Conservation (phyloP, 345 rosid species). For the Luvunga scandens region DNA sequence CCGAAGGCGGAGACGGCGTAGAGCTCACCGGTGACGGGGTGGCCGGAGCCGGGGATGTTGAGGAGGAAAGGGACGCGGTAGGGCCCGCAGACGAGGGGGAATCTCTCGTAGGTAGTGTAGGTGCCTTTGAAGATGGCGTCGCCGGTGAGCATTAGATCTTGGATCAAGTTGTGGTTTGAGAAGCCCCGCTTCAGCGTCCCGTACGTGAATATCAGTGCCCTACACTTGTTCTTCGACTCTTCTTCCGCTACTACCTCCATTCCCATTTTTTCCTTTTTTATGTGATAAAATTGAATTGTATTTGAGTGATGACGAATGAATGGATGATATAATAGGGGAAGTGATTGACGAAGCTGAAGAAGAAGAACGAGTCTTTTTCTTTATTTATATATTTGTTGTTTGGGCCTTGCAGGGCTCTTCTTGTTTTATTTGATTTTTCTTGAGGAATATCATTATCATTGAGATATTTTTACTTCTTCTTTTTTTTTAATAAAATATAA, state of each 20-base stretch:
- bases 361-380: no score
- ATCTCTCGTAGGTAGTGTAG: slow-evolving; percentile 38
- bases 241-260: neutral
- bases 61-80: slow-evolving; percentile 85
- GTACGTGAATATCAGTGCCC: slow-evolving; percentile 61
- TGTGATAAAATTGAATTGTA: no score
- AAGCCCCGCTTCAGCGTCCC: slow-evolving; percentile 79
- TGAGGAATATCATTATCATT: no score
- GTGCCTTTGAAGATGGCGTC: slow-evolving; percentile 67
- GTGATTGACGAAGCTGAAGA: no score
- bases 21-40: slow-evolving; percentile 64
- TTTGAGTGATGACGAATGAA: no score
- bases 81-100: slow-evolving; percentile 87
- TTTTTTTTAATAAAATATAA: no score
- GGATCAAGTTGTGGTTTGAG: slow-evolving; percentile 63
- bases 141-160: slow-evolving; percentile 63
- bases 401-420: neutral
- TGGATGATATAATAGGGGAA: no score
- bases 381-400: no score
- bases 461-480: no score
- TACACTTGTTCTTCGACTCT: neutral
- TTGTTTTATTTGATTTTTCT: no score
- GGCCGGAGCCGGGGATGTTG: slow-evolving; percentile 60
- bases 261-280: neutral
- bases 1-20: slow-evolving; percentile 64